Conservation (phyloP, 805 yeast species). For the Candida namnaoensis region DNA sequence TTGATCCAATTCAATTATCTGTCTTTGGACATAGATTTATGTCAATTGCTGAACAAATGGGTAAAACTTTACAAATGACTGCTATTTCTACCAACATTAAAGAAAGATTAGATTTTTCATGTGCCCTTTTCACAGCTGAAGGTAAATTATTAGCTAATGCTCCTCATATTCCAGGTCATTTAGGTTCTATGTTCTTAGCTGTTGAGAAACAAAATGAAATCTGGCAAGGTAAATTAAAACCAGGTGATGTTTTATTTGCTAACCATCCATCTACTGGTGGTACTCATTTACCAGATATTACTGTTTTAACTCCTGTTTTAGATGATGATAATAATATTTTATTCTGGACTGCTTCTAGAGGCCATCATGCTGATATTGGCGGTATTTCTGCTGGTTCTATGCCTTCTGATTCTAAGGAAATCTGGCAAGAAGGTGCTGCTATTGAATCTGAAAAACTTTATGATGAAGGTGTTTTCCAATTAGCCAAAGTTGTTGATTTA, state of each 20-base stretch:
- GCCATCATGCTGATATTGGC: slow-evolving; percentile 52
- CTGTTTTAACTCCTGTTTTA: slow-evolving; percentile 45
- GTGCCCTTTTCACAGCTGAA: slow-evolving; percentile 31
- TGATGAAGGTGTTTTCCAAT: slow-evolving; percentile 35
- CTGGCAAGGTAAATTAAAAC: slow-evolving; percentile 24
- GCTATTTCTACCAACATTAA: slow-evolving; percentile 31
- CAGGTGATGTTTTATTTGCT: slow-evolving; percentile 29
- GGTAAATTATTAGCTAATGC: slow-evolving; percentile 33
- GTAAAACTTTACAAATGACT: slow-evolving; percentile 29
- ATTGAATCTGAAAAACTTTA: slow-evolving; percentile 39
- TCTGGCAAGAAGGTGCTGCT: slow-evolving; percentile 44
- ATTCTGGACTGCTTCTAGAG: slow-evolving; percentile 44
- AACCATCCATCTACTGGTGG: slow-evolving; percentile 32
- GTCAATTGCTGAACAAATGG: slow-evolving; percentile 38
- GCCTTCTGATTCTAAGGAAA: slow-evolving; percentile 40
- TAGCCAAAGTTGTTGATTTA: slow-evolving; percentile 33
- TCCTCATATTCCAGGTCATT: slow-evolving; percentile 33
- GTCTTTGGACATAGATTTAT: slow-evolving; percentile 32
- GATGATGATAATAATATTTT: slow-evolving; percentile 27
- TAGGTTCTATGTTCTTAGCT: slow-evolving; percentile 31
- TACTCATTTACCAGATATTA: slow-evolving; percentile 37
- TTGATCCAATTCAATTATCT: slow-evolving; percentile 30
- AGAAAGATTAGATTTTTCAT: slow-evolving; percentile 32
- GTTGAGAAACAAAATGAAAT: slow-evolving; percentile 22
- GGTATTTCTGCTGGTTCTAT: slow-evolving; percentile 43